Conservation (phyloP, 164 flowering plant species). For the Liquidambar formosana region DNA sequence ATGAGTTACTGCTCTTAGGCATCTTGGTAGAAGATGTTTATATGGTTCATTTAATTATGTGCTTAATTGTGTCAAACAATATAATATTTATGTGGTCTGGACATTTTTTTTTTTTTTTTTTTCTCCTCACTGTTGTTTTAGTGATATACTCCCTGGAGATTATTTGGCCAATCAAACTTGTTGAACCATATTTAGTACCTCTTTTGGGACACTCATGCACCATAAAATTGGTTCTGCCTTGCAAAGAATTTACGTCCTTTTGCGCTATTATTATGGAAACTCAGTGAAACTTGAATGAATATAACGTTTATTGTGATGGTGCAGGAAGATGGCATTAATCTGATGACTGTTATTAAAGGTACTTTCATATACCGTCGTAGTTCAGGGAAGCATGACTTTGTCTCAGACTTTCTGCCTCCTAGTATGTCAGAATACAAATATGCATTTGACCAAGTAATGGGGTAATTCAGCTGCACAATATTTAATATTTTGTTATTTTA, state of each 20-base stretch:
- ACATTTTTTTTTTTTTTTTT: background rate
- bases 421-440: conserved; percentile 53
- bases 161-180: too few species aligned
- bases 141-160: too few species aligned
- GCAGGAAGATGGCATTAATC: conserved; percentile 86
- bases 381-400: conserved; percentile 52
- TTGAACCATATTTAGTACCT: too few species aligned
- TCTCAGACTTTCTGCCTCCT: conserved; percentile 77
- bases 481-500: too few species aligned
- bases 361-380: conserved; percentile 71
- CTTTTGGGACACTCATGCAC: background rate
- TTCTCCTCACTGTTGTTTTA: background rate
- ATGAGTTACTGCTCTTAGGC: too few species aligned
- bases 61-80: background rate
- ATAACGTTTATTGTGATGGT: conserved; percentile 20
- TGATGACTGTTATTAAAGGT: conserved; percentile 77
- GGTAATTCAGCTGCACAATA: conserved; percentile 39
- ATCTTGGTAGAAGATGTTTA: too few species aligned
- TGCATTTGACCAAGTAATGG: conserved; percentile 30
- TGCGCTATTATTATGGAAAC: background rate
- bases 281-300: conserved; percentile 3
- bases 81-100: background rate
- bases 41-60: background rate
- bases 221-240: background rate
- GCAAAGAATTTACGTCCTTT: background rate